A percentile compares a stretch with the other conserved stretches of the same genome.
These are phyloP conservation scores for Davidsoniella neocaledoniae DNA, from an alignment of 2,329 filamentous ascomycete genomes.

Conservation along the genomic window DNA sequence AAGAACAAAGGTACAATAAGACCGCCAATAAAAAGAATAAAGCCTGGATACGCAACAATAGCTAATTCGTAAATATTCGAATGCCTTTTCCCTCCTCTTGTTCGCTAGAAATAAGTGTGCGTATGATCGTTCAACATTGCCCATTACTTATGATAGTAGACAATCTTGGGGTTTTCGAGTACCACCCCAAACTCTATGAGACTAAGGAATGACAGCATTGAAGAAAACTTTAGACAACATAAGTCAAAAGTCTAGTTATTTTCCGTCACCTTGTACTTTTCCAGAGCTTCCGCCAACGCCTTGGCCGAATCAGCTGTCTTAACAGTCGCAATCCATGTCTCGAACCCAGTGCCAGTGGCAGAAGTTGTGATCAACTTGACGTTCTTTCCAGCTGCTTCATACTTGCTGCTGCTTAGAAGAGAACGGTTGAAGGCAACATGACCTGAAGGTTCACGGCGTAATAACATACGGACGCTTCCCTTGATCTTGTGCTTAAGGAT, in stretches of 20 bases:
- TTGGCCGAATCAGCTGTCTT: constrained; percentile 45
- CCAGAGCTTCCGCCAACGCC: constrained; percentile 33
- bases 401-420: constrained; percentile 43
- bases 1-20: too few species aligned
- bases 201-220: too few species aligned
- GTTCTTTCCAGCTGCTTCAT: constrained; percentile 44
- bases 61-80: too few species aligned
- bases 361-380: constrained; percentile 41
- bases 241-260: constrained; percentile 16
- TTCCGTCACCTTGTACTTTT: constrained; percentile 40
- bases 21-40: too few species aligned
- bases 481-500: constrained; percentile 59
- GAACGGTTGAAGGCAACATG: constrained; percentile 56
- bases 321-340: constrained; percentile 56
- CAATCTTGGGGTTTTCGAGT: too few species aligned
- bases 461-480: constrained; percentile 47
- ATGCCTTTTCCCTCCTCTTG: too few species aligned
- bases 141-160: too few species aligned
- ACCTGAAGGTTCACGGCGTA: constrained; percentile 61
- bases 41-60: too few species aligned
- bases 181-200: not conserved
- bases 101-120: too few species aligned
- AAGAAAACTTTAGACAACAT: not conserved
- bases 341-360: constrained; percentile 40
- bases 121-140: too few species aligned